A percentile compares a stretch with the other conserved stretches of the same genome.
These are phyloP conservation scores for Asterella californica DNA, from an alignment of 225 moss, liverwort and hornwort genomes.

Conservation along the genomic window DNA sequence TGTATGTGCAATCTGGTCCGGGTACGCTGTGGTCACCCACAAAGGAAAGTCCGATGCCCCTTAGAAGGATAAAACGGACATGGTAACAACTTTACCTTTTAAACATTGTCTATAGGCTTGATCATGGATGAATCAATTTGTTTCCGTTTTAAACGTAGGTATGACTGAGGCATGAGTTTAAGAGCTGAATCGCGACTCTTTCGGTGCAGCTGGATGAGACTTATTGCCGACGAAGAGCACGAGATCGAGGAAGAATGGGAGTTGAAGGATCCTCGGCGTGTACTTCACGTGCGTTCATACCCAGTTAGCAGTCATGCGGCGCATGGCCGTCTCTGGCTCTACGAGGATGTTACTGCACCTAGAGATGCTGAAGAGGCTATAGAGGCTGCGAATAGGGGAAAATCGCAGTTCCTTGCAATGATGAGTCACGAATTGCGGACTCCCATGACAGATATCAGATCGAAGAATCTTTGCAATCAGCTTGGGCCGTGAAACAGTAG, in stretches of 20 bases:
- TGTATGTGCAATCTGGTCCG: too few species aligned
- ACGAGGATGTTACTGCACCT: constrained; percentile 69
- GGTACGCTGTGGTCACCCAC: too few species aligned
- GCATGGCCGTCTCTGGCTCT: constrained; percentile 89
- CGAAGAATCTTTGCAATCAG: background rate
- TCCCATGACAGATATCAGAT: constrained; percentile 67
- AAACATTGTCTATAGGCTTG: too few species aligned
- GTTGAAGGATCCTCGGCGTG: constrained; percentile 61
- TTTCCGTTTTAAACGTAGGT: background rate
- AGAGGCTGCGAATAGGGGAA: constrained; percentile 65
- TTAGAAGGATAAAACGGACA: too few species aligned
- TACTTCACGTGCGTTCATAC: constrained; percentile 84
- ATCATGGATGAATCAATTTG: background rate
- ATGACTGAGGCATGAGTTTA: background rate
- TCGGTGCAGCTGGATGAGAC: constrained; percentile 33
- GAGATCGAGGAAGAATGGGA: constrained; percentile 93
- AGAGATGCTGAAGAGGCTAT: constrained; percentile 74
- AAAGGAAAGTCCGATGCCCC: too few species aligned
- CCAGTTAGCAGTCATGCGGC: constrained; percentile 66
- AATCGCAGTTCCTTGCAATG: constrained; percentile 94
- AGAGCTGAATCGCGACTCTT: too few species aligned
- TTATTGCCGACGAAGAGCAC: constrained; percentile 53
- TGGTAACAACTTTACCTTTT: too few species aligned
- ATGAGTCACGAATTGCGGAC: constrained; percentile 98
- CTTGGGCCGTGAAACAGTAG: background rate